Evolutionary conservation across 106 monocot species (phyloP).

Genomic region (Ottelia alismoides): DNA sequence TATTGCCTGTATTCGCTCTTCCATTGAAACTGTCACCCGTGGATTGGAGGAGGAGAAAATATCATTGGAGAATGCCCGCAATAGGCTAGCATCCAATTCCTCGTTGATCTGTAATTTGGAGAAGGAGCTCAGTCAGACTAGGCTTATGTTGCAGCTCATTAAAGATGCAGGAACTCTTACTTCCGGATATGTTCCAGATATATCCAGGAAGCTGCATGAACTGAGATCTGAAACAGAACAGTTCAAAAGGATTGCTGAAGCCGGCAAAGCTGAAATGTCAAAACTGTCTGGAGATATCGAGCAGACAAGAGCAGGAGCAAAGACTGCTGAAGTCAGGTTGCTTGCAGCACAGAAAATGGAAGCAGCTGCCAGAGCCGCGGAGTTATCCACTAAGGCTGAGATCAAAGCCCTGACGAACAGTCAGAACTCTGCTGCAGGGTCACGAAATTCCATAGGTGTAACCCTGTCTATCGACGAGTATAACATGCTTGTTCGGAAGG

Average conservation of each 20-base stretch:
- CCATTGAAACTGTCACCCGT: slow-evolving; percentile 33
- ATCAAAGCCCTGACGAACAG: slow-evolving; percentile 36
- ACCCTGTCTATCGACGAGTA: slow-evolving; percentile 49
- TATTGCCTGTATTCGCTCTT: slow-evolving; percentile 35
- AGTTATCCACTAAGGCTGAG: slow-evolving; percentile 41
- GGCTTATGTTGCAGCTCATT: slow-evolving; percentile 24
- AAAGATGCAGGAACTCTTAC: slow-evolving; percentile 12
- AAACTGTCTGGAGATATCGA: slow-evolving; percentile 50
- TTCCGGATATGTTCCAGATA: slow-evolving; percentile 15
- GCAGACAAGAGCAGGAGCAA: slow-evolving; percentile 33
- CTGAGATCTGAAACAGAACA: slow-evolving; percentile 59
- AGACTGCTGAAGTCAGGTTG: slow-evolving; percentile 41
- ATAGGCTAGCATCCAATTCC: slow-evolving; percentile 41
- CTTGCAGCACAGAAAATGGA: slow-evolving; percentile 76
- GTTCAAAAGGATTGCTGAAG: slow-evolving; percentile 35
- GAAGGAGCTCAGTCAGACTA: slow-evolving; percentile 45
- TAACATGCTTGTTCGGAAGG: slow-evolving; percentile 28
- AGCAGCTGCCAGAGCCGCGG: slow-evolving; percentile 65
- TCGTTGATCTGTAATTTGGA: slow-evolving; percentile 37
- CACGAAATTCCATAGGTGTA: slow-evolving; percentile 11
- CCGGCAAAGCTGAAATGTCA: slow-evolving; percentile 35
- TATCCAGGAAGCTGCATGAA: slow-evolving; percentile 40
- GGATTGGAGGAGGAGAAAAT: slow-evolving; percentile 51
- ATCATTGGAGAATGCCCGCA: slow-evolving; percentile 33
- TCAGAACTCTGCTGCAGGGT: slow-evolving; percentile 6